These are phyloP conservation scores for Cicer yamashitae DNA, from an alignment of 306 rosid species.

Conservation along the genomic window DNA sequence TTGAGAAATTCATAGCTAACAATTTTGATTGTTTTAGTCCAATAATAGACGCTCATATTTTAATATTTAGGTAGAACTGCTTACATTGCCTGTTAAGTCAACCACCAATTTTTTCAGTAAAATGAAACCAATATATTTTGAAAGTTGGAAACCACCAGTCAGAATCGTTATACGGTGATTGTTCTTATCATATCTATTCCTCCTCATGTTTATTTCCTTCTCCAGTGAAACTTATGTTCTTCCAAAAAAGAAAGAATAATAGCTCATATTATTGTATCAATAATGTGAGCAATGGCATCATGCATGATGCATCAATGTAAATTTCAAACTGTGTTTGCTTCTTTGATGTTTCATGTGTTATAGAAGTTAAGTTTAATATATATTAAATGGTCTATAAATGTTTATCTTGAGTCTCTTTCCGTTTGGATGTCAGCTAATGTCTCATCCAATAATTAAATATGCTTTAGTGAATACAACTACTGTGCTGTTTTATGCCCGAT, in stretches of 20 bases:
- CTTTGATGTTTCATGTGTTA: slow-evolving; percentile 20
- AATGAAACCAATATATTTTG: slow-evolving; percentile 23
- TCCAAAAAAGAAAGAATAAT: background rate
- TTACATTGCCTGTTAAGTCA: slow-evolving; percentile 29
- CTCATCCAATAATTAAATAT: slow-evolving; percentile 32
- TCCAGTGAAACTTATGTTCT: slow-evolving; percentile 16
- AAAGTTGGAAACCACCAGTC: slow-evolving; percentile 19
- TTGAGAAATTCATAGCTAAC: slow-evolving; percentile 19
- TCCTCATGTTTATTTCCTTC: slow-evolving; percentile 12
- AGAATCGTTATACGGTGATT: slow-evolving; percentile 35
- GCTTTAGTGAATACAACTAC: slow-evolving; percentile 22
- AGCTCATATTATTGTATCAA: background rate
- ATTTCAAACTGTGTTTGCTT: slow-evolving; percentile 38
- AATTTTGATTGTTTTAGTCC: slow-evolving; percentile 12
- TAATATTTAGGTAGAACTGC: slow-evolving; percentile 22
- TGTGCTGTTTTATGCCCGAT: slow-evolving; percentile 42
- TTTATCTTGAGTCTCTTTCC: slow-evolving; percentile 32
- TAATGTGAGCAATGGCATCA: background rate
- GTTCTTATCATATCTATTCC: slow-evolving; percentile 11
- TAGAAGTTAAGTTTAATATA: slow-evolving; percentile 29
- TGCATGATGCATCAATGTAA: slow-evolving; percentile 7
- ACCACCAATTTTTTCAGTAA: slow-evolving; percentile 26
- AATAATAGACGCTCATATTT: slow-evolving; percentile 13
- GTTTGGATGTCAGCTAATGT: slow-evolving; percentile 22
- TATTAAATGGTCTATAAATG: slow-evolving; percentile 31